These are phyloP conservation scores for Pelargonium australe DNA, from an alignment of 441 rosid genomes.

Conservation along the genomic window DNA sequence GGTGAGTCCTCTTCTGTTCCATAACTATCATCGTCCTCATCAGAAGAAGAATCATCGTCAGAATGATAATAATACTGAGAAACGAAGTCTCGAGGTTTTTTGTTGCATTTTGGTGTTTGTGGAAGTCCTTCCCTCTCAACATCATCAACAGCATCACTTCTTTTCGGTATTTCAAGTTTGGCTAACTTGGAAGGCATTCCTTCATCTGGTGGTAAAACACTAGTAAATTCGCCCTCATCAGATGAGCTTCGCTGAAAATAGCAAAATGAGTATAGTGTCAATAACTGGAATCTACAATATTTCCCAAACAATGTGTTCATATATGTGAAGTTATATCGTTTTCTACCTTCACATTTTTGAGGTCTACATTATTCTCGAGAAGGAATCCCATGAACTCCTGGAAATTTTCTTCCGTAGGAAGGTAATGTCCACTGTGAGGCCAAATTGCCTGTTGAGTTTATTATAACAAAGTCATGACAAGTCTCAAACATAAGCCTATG, in stretches of 20 bases:
- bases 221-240: constrained; percentile 46
- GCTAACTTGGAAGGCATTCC: constrained; percentile 32
- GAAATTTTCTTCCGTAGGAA: constrained; percentile 82
- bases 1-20: constrained; percentile 65
- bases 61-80: constrained; percentile 22
- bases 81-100: not conserved
- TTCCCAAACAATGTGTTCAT: not conserved
- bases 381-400: constrained; percentile 67
- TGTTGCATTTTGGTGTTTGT: constrained; percentile 14
- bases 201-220: constrained; percentile 28
- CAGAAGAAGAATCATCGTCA: constrained; percentile 19
- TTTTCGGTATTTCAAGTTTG: constrained; percentile 43
- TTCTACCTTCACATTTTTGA: constrained; percentile 62
- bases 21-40: constrained; percentile 32
- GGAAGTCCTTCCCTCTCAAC: constrained; percentile 21
- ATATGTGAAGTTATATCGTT: not conserved
- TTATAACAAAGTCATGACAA: constrained; percentile 4
- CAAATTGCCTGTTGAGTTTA: constrained; percentile 61
- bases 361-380: constrained; percentile 61
- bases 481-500: not conserved
- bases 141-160: constrained; percentile 19
- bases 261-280: constrained; percentile 13
- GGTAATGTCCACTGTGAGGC: constrained; percentile 99
- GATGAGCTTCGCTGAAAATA: constrained; percentile 50
- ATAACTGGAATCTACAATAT: constrained; percentile 14